Conservation (phyloP, 1,139 yeast genomes). For the Zhuliangozyma blackwelliae region DNA sequence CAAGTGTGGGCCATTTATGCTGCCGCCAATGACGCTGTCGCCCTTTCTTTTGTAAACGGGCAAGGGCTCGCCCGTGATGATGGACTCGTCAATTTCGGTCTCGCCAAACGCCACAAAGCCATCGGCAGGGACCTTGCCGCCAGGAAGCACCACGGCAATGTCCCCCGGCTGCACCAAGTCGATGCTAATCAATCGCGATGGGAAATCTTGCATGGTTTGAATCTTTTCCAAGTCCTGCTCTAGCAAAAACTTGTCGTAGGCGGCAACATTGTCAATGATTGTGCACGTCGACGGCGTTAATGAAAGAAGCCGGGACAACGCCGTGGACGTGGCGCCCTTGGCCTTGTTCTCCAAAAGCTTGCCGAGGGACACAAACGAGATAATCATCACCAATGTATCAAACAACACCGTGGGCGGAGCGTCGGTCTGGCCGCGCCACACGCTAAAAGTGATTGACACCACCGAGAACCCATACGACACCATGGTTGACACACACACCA, state of each 20-base stretch:
- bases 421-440: slow-evolving; percentile 30
- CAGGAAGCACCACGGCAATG: slow-evolving; percentile 75
- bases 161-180: slow-evolving; percentile 79
- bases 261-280: slow-evolving; percentile 44
- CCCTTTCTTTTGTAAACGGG: slow-evolving; percentile 65
- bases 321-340: slow-evolving; percentile 88
- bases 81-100: slow-evolving; percentile 82
- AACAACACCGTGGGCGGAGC: slow-evolving; percentile 69
- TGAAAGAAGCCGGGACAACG: slow-evolving; percentile 74
- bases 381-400: slow-evolving; percentile 83
- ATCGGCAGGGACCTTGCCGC: slow-evolving; percentile 88
- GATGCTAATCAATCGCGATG: slow-evolving; percentile 47
- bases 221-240: slow-evolving; percentile 3
- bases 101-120: slow-evolving; percentile 74
- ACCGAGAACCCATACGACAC: slow-evolving; percentile 75
- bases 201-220: slow-evolving; percentile 13
- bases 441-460: slow-evolving; percentile 48
- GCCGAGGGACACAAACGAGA: slow-evolving; percentile 80
- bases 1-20: slow-evolving; percentile 77
- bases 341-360: slow-evolving; percentile 90
- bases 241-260: slow-evolving; percentile 13
- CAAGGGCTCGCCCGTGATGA: slow-evolving; percentile 84
- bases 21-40: slow-evolving; percentile 78
- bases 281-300: slow-evolving; percentile 76
- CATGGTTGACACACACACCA: slow-evolving; percentile 78